phyloP scores from a whole-genome alignment of 2,329 filamentous ascomycete genomes.

The Delphinella strobiligena region DNA sequence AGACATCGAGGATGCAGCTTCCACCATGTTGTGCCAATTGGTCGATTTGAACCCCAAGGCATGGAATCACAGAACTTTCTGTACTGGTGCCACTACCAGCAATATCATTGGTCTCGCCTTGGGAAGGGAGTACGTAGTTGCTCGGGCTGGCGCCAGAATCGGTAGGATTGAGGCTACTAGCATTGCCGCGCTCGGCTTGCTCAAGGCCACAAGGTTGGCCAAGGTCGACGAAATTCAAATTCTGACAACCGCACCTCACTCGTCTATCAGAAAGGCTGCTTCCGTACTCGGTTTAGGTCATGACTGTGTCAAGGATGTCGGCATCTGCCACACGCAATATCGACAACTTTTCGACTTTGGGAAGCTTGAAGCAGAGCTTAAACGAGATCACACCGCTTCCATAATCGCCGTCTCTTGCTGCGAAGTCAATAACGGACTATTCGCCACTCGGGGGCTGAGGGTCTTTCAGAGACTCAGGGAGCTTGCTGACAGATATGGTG shows the following conservation, averaged over 20 bases:
- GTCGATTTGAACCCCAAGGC: conserved; percentile 43
- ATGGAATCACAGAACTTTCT: conserved; percentile 68
- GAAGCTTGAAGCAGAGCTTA: conserved; percentile 49
- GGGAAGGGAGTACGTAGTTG: conserved; percentile 57
- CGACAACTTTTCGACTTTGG: conserved; percentile 50
- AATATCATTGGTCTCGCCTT: conserved; percentile 55
- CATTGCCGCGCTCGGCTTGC: conserved; percentile 57
- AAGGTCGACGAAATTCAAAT: conserved; percentile 60
- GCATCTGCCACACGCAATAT: conserved; percentile 6
- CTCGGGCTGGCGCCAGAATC: conserved; percentile 26
- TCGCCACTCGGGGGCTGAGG: conserved; percentile 50
- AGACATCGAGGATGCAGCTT: conserved; percentile 59
- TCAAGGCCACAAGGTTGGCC: conserved; percentile 51
- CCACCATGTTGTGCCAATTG: conserved; percentile 57
- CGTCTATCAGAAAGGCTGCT: conserved; percentile 72
- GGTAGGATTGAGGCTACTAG: conserved; percentile 11
- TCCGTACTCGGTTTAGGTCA: conserved; percentile 70
- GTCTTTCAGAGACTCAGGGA: conserved; percentile 45
- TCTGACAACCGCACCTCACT: conserved; percentile 72
- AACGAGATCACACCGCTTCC: conserved; percentile 42
- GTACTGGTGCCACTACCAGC: conserved; percentile 58
- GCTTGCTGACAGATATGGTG: conserved; percentile 59
- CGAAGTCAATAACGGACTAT: conserved; percentile 83
- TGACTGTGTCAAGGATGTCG: conserved; percentile 51
- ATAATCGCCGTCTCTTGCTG: conserved; percentile 74